A percentile compares a stretch with the other conserved stretches of the same genome.
phyloP scores from a whole-genome alignment of 257 asterid genomes.

The Ligustrum vulgare region DNA sequence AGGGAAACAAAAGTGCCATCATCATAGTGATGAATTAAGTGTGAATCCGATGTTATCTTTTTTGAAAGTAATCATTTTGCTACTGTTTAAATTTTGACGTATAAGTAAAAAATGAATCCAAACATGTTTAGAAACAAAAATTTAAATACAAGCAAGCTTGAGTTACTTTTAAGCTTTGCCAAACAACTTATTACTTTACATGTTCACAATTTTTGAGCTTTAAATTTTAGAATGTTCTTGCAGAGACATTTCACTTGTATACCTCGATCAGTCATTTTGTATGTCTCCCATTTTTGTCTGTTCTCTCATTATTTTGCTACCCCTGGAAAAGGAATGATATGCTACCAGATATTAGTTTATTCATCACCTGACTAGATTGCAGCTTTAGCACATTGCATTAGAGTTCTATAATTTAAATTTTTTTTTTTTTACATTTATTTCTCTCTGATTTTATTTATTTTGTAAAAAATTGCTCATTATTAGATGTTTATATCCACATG shows the following conservation, averaged over 20 bases:
- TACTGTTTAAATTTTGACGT: too few relatives aligned
- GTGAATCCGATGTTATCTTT: too few relatives aligned
- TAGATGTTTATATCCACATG: neutral
- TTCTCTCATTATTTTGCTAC: neutral
- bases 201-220: neutral
- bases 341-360: too few relatives aligned
- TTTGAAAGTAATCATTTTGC: too few relatives aligned
- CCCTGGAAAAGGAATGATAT: neutral
- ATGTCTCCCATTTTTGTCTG: neutral
- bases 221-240: neutral
- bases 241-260: neutral
- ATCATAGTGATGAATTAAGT: too few relatives aligned
- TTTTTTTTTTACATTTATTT: too few relatives aligned
- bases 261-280: neutral
- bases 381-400: too few relatives aligned
- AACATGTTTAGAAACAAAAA: neutral
- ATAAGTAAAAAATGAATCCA: too few relatives aligned
- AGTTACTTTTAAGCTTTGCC: neutral
- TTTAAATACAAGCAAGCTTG: neutral
- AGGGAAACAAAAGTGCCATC: too few relatives aligned
- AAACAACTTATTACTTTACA: neutral
- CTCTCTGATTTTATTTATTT: neutral
- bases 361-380: too few relatives aligned
- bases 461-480: neutral
- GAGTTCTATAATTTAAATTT: too few relatives aligned